Base-by-base conservation (phyloP, 2,329 filamentous ascomycete genomes). In the Aspergillus sp. region DNA sequence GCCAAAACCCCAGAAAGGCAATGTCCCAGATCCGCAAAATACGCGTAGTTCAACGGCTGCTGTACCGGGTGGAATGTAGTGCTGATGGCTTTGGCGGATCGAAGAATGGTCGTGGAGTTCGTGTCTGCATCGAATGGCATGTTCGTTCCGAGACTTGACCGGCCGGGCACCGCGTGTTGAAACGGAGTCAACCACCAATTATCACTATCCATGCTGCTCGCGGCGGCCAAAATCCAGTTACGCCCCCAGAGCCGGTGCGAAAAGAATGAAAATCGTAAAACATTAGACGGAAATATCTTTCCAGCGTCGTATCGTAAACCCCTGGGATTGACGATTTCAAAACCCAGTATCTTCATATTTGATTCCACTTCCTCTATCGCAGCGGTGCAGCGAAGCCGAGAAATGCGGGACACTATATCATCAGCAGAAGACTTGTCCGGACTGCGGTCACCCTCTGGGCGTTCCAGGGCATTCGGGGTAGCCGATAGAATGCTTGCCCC, bases 401-500 rank as follows among this genome's bases (percentile, higher is more conserved):
- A 47, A 26, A 63, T 48, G 32, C 61, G 55, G 39, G 51, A 39
- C 32, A 59, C 44, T 13, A 66, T 49, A 32, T 65, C 61, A 29
- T 64, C 61, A 17, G 53, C 46, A 11, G 52, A 36, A 6, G 47
- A 75, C 67, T 57, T 39, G 10, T 55, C 52, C 11, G 67, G 62
- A 39, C 85, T 88, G 34, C 93, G 66, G 20, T 71, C 72, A 19
- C 62, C 64, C 50, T 93, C 84, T 12, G 70, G 68, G 13, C 74
- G 67, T 6, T 67, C 63, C 3, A 71, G 66, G 27, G 71, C 61
- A 36, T 66, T 68, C 2, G 74, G 74, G 31, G 72, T 72, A 10
- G 86, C 82, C 36, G 75, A 74, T 24, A 94, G 59, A 7, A 78
- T 74, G 40, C 86, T 80, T 8, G 70, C 62, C n/a, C 91, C 91